A percentile compares a stretch with the other conserved stretches of the same genome.
phyloP scores from a whole-genome alignment of 805 yeast species.

The Ascoidea asiatica region DNA sequence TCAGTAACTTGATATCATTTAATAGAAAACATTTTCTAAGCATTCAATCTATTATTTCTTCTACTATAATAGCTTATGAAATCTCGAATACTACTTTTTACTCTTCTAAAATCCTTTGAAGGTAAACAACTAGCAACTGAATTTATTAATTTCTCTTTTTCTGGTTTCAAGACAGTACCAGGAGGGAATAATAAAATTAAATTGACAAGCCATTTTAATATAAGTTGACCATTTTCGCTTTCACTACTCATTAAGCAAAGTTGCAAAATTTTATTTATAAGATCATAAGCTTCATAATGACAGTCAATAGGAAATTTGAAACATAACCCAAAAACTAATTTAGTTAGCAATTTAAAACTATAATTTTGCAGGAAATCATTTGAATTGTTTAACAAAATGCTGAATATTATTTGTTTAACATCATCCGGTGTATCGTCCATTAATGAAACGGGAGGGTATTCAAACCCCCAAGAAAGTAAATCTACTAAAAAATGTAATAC shows the following conservation, averaged over 20 bases:
- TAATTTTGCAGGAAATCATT: neutral
- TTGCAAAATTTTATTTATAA: constrained; percentile 49
- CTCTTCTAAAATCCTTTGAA: constrained; percentile 59
- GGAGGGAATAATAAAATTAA: constrained; percentile 47
- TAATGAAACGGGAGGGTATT: constrained; percentile 65
- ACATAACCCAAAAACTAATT: constrained; percentile 36
- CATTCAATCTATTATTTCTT: constrained; percentile 59
- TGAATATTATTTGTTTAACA: constrained; percentile 34
- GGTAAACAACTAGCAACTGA: constrained; percentile 47
- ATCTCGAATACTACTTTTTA: constrained; percentile 58
- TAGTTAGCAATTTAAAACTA: neutral
- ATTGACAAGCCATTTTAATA: constrained; percentile 44
- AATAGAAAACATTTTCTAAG: no score
- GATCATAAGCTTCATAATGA: constrained; percentile 61
- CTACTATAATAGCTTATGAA: constrained; percentile 77
- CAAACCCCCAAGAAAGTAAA: constrained; percentile 73
- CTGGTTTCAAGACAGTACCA: constrained; percentile 50
- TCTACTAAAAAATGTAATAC: constrained; percentile 73
- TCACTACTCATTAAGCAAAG: constrained; percentile 33
- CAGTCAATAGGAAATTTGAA: constrained; percentile 59
- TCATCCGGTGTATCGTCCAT: constrained; percentile 39
- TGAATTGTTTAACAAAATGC: constrained; percentile 27
- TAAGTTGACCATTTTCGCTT: constrained; percentile 21
- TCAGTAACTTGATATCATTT: no score
- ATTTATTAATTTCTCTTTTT: constrained; percentile 46